Evolutionary conservation across 805 yeast genomes (phyloP), one percentile per base, ranked within the genome.

Genomic region (Candida alai): DNA sequence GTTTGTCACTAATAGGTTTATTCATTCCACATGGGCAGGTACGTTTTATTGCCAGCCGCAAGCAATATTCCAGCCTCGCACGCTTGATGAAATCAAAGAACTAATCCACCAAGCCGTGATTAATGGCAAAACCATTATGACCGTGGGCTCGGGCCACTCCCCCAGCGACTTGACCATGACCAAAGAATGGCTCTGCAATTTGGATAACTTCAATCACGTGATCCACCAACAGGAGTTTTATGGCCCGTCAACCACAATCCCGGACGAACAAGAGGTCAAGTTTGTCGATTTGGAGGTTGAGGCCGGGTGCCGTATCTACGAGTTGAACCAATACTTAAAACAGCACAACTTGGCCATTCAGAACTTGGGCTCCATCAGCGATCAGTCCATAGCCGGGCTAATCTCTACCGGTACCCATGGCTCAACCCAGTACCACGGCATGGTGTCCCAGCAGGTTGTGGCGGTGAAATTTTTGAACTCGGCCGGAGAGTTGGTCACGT

Each of bases 401-500:
- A 87, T 93, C 28, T 83, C 95, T 2, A 90, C 97, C 0, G 97
- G 97, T 19, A 88, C 97, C 0, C 98, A 90, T 53, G 98, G 98
- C 6, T 84, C 97, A 0, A 80, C 95, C 7, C 94, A 90, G 26
- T 85, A 73, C 55, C 97, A 93, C 51, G 97, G 97, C 1, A 67
- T 89, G 23, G 84, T 90, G 2, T 77, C 93, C 6, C 90, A 87
- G 48, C 96, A 88, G 57, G 72, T 85, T 42, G 97, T 90, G 3
- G 76, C 79, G 43, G 57, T 90, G 38, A 78, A 84, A 7, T 56
- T 90, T 19, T 76, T 89, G 38, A 78, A 83, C 45, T 85, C 93
- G 30, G 62, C 69, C 37, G 97, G 97, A 27, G 77, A 85, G 41
- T 48, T 80, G 11, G 65, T 86, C 15, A 68, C 68, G 24, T 82